These are phyloP conservation scores for Geotrichum candidum DNA, from an alignment of 1,139 yeast species.

Conservation along the genomic window DNA sequence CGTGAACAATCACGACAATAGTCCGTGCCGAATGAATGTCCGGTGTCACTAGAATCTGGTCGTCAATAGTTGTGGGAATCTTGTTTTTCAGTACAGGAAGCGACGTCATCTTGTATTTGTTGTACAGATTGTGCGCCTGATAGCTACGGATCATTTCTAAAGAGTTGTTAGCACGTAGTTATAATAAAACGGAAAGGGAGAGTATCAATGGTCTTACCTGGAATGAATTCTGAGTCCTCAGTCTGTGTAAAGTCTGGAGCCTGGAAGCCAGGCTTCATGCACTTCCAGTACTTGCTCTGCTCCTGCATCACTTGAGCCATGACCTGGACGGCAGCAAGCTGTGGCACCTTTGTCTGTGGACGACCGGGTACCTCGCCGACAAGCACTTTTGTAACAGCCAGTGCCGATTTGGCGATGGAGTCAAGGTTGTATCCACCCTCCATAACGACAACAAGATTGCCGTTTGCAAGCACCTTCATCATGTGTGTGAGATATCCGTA, in stretches of 20 bases:
- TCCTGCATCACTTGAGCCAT: conserved; percentile 73
- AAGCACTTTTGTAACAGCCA: conserved; percentile 85
- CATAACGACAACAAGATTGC: conserved; percentile 79
- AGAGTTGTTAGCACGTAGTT: not conserved
- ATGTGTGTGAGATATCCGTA: conserved; percentile 95
- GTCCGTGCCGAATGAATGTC: conserved; percentile 59
- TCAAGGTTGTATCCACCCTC: conserved; percentile 97
- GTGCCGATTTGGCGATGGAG: conserved; percentile 82
- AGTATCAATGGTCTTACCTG: not conserved
- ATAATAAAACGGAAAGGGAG: not conserved
- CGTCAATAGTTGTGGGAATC: conserved; percentile 42
- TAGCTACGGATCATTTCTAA: conserved; percentile 63
- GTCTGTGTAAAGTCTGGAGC: conserved; percentile 28
- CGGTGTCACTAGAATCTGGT: conserved; percentile 72
- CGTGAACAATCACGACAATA: conserved; percentile 71
- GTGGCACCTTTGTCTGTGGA: conserved; percentile 62
- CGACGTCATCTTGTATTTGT: conserved; percentile 53
- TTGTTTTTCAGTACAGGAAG: conserved; percentile 57
- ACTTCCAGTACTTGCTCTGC: conserved; percentile 86
- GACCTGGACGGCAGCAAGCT: conserved; percentile 62
- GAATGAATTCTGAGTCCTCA: conserved; percentile 17
- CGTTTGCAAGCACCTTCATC: conserved; percentile 81
- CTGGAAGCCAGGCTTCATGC: conserved; percentile 65
- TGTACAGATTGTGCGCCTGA: conserved; percentile 56
- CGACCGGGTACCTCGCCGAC: conserved; percentile 94